phyloP scores from a whole-genome alignment of 371 early-diverging fungal genomes.

The Catenaria anguillulae region DNA sequence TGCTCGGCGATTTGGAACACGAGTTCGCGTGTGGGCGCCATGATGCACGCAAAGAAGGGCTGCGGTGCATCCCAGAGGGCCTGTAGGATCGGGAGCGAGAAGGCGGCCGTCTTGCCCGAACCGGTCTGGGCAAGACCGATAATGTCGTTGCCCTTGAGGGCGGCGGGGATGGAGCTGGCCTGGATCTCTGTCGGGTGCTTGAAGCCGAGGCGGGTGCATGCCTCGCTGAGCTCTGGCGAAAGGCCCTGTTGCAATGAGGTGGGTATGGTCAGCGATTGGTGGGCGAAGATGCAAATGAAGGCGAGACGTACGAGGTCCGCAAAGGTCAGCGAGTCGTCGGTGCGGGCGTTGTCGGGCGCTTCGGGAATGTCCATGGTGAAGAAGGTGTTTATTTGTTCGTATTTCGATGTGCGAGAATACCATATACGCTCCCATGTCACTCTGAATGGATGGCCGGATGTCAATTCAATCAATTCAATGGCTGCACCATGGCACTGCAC shows the following conservation, averaged over 20 bases:
- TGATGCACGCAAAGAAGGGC: conserved; percentile 80
- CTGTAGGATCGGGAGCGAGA: conserved; percentile 90
- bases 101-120: conserved; percentile 96
- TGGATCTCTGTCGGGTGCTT: conserved; percentile 90
- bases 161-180: conserved; percentile 72
- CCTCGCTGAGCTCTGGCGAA: conserved; percentile 66
- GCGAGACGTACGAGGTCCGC: background rate
- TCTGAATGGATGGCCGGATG: too few species aligned
- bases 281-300: too few species aligned
- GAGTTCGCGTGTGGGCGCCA: conserved; percentile 97
- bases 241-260: conserved; percentile 40
- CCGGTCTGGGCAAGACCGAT: conserved; percentile 97
- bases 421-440: too few species aligned
- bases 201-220: conserved; percentile 73
- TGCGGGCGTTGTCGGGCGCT: conserved; percentile 1
- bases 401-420: too few species aligned
- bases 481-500: too few species aligned
- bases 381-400: too few species aligned
- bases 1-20: conserved; percentile 91
- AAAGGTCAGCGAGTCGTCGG: background rate
- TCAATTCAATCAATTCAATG: too few species aligned
- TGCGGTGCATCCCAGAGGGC: conserved; percentile 76
- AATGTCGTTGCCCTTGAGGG: conserved; percentile 73
- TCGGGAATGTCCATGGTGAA: conserved; percentile 5
- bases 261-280: background rate